Conservation (phyloP, 2,329 filamentous ascomycete genomes). For the Teratosphaeriaceae sp. region DNA sequence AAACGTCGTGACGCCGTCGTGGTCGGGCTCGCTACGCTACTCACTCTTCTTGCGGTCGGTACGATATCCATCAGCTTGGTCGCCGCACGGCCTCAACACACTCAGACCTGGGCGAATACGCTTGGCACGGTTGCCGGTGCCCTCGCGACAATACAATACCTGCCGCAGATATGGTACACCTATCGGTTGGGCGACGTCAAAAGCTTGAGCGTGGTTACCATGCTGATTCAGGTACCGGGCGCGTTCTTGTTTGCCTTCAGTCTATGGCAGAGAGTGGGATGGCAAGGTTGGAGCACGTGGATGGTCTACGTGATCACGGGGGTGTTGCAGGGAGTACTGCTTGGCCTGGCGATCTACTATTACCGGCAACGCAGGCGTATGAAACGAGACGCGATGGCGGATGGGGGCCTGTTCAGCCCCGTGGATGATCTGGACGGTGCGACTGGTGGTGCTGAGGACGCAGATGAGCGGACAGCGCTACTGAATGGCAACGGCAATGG, state of each 20-base stretch:
- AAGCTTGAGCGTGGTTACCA: constrained; percentile 92
- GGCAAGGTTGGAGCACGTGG: constrained; percentile 91
- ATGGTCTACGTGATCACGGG: constrained; percentile 85
- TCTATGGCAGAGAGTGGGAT: constrained; percentile 63
- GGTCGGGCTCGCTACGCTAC: constrained; percentile 64
- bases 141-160: constrained; percentile 81
- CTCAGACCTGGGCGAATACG: constrained; percentile 76
- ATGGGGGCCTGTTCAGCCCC: not conserved
- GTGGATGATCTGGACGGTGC: constrained; percentile 13
- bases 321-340: constrained; percentile 70
- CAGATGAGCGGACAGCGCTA: constrained; percentile 6
- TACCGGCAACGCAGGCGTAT: constrained; percentile 1
- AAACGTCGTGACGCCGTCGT: constrained; percentile 68
- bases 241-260: constrained; percentile 85
- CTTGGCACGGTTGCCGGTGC: constrained; percentile 72
- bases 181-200: constrained; percentile 78
- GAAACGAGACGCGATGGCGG: constrained; percentile 1
- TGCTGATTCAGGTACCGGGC: constrained; percentile 95
- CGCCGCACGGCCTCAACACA: constrained; percentile 54
- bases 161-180: constrained; percentile 93
- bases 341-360: constrained; percentile 76
- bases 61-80: constrained; percentile 60
- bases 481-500: constrained; percentile 3
- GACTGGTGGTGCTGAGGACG: constrained; percentile 2
- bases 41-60: constrained; percentile 68